Evolutionary conservation across 495 filamentous ascomycete species (phyloP).

Genomic region (Penicillium egyptiacum): DNA sequence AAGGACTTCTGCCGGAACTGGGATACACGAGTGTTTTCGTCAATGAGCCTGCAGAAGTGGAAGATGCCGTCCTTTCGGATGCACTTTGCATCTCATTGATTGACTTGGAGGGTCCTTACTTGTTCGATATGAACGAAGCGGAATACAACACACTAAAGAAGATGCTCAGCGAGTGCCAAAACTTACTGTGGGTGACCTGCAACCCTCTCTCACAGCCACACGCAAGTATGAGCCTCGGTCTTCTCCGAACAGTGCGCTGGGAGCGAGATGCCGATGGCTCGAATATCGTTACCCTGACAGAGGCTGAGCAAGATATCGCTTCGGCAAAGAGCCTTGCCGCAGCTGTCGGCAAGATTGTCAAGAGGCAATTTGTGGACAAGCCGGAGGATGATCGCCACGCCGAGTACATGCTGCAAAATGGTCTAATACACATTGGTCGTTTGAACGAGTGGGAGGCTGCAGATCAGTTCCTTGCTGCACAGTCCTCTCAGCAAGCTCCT

Average conservation of each 20-base stretch:
- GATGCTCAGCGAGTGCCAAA: slow-evolving; percentile 29
- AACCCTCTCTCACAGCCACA: slow-evolving; percentile 6
- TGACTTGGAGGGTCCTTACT: slow-evolving; percentile 17
- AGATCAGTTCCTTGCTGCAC: slow-evolving; percentile 22
- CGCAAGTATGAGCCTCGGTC: slow-evolving; percentile 22
- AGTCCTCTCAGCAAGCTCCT: slow-evolving; percentile 7
- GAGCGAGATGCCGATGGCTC: slow-evolving; percentile 29
- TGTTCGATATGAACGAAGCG: not conserved
- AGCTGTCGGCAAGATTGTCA: slow-evolving; percentile 17
- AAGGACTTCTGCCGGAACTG: not conserved
- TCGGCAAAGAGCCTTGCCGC: not conserved
- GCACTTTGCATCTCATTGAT: slow-evolving; percentile 19
- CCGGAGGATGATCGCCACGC: slow-evolving; percentile 20
- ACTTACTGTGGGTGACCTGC: slow-evolving; percentile 41
- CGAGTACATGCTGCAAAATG: slow-evolving; percentile 25
- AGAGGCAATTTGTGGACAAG: slow-evolving; percentile 22
- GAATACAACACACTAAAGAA: slow-evolving; percentile 15
- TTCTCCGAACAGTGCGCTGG: slow-evolving; percentile 31
- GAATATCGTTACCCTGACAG: slow-evolving; percentile 25
- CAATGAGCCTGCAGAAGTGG: slow-evolving; percentile 6
- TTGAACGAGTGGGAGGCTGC: slow-evolving; percentile 22
- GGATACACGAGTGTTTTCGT: not conserved
- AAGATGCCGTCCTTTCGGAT: not conserved
- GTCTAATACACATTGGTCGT: slow-evolving; percentile 31
- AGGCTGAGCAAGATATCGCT: slow-evolving; percentile 9